phyloP scores from a whole-genome alignment of 2,329 filamentous ascomycete species.

The Penicillium olsonii region DNA sequence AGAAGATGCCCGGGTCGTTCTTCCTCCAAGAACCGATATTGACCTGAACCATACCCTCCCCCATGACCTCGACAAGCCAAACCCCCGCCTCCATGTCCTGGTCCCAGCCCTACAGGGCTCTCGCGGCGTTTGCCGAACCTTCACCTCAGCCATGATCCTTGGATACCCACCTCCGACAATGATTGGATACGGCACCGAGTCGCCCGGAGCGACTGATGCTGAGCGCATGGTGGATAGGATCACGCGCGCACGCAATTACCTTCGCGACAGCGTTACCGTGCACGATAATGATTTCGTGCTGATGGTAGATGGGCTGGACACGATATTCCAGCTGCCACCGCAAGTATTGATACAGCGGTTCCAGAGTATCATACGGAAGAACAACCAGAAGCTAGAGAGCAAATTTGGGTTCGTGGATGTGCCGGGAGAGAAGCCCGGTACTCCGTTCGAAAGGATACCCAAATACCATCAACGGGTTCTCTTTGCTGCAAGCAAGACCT shows the following conservation, averaged over 20 bases:
- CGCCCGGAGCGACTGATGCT: slow-evolving; percentile 34
- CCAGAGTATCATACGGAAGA: slow-evolving; percentile 55
- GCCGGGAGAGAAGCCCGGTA: slow-evolving; percentile 18
- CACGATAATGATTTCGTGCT: slow-evolving; percentile 63
- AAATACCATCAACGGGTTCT: slow-evolving; percentile 56
- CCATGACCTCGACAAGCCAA: slow-evolving; percentile 34
- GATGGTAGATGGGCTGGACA: slow-evolving; percentile 64
- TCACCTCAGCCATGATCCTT: slow-evolving; percentile 60
- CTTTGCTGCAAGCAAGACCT: slow-evolving; percentile 58
- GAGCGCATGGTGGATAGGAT: slow-evolving; percentile 50
- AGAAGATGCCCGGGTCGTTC: slow-evolving; percentile 34
- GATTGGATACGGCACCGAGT: slow-evolving; percentile 46
- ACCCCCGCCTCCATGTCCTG: slow-evolving; percentile 56
- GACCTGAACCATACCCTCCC: slow-evolving; percentile 32
- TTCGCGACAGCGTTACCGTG: slow-evolving; percentile 50
- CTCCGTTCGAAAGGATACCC: slow-evolving; percentile 30
- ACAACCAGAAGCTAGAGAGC: slow-evolving; percentile 54
- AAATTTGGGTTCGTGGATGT: slow-evolving; percentile 49
- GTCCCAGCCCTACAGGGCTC: slow-evolving; percentile 53
- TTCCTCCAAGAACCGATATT: slow-evolving; percentile 19
- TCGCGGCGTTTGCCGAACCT: slow-evolving; percentile 57
- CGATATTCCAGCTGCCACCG: slow-evolving; percentile 66
- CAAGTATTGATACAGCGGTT: slow-evolving; percentile 65
- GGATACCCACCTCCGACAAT: slow-evolving; percentile 61
- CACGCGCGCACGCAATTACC: slow-evolving; percentile 49